A percentile compares a stretch with the other conserved stretches of the same genome.
phyloP scores from a whole-genome alignment of 2,329 filamentous ascomycete genomes.

The Aspergillus amoenus region DNA sequence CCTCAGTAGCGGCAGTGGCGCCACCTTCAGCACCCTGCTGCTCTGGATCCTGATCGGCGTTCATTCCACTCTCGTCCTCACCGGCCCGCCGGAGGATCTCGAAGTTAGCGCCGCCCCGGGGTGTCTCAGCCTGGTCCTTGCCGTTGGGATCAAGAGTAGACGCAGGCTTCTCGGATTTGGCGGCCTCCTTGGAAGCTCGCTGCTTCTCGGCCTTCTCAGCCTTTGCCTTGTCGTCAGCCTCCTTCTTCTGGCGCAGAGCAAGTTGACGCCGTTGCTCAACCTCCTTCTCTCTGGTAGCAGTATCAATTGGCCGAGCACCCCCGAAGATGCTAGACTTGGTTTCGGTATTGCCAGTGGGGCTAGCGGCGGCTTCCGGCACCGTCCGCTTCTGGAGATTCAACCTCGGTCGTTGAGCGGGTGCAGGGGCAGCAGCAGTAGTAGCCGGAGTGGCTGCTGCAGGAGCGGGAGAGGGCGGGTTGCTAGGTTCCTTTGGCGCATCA shows the following conservation, averaged over 20 bases:
- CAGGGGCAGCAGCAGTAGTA: slow-evolving; percentile 57
- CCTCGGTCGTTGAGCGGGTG: slow-evolving; percentile 68
- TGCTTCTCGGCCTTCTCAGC: slow-evolving; percentile 68
- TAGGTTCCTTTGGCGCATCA: slow-evolving; percentile 71
- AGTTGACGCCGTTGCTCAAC: slow-evolving; percentile 84
- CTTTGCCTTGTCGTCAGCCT: slow-evolving; percentile 81
- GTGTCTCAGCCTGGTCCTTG: slow-evolving; percentile 42
- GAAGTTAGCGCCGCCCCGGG: slow-evolving; percentile 50
- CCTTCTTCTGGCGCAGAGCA: slow-evolving; percentile 75
- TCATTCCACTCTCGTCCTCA: slow-evolving; percentile 49
- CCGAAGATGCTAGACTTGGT: slow-evolving; percentile 92
- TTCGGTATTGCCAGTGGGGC: slow-evolving; percentile 52
- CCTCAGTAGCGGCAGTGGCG: slow-evolving; percentile 47
- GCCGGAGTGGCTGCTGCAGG: slow-evolving; percentile 48
- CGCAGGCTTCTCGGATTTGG: slow-evolving; percentile 33
- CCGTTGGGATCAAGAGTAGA: slow-evolving; percentile 38
- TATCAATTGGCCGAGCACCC: slow-evolving; percentile 90
- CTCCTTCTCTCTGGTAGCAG: slow-evolving; percentile 80
- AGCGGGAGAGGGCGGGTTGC: slow-evolving; percentile 71
- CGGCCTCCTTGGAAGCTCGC: slow-evolving; percentile 45
- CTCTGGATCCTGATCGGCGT: slow-evolving; percentile 52
- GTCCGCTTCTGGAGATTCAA: slow-evolving; percentile 90
- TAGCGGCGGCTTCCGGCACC: slow-evolving; percentile 69
- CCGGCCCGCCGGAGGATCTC: slow-evolving; percentile 56
- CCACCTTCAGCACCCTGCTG: slow-evolving; percentile 47